phyloP scores from a whole-genome alignment of 768 basidiomycete genomes.

The Collybiopsis luxurians region DNA sequence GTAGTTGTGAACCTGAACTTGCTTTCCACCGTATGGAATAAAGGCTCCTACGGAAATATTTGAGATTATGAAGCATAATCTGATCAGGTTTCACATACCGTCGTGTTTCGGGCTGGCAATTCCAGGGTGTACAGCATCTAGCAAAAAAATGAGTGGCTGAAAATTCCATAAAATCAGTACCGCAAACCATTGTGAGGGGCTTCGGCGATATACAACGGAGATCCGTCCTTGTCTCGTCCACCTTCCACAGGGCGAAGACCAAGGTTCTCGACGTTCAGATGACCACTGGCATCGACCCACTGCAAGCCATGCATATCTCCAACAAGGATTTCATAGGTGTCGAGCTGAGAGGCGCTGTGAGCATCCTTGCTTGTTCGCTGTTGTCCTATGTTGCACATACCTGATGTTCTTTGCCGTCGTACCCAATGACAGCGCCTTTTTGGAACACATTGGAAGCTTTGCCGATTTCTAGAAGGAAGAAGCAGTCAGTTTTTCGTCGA shows the following conservation, averaged over 20 bases:
- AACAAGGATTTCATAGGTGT: slow-evolving; percentile 67
- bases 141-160: no score
- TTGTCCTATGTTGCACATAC: slow-evolving; percentile 31
- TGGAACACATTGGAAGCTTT: slow-evolving; percentile 58
- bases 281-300: slow-evolving; percentile 55
- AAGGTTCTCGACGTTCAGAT: slow-evolving; percentile 41
- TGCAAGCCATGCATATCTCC: slow-evolving; percentile 53
- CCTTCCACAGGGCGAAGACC: slow-evolving; percentile 60
- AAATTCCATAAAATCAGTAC: no score
- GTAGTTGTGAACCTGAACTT: slow-evolving; percentile 47
- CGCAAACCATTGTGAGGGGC: slow-evolving; percentile 50
- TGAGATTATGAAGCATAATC: not conserved
- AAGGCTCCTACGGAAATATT: slow-evolving; percentile 40
- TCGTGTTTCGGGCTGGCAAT: slow-evolving; percentile 56
- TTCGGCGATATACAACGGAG: slow-evolving; percentile 57
- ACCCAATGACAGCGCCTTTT: slow-evolving; percentile 66
- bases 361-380: not conserved
- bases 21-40: slow-evolving; percentile 50
- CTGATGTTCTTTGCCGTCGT: slow-evolving; percentile 53
- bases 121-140: slow-evolving; percentile 51
- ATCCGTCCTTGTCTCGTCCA: slow-evolving; percentile 62
- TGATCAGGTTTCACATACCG: slow-evolving; percentile 28
- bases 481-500: not conserved
- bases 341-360: slow-evolving; percentile 37
- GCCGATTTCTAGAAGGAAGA: slow-evolving; percentile 50